Conservation (phyloP, 192 early-diverging fungal genomes). For the Entomortierella lignicola region DNA sequence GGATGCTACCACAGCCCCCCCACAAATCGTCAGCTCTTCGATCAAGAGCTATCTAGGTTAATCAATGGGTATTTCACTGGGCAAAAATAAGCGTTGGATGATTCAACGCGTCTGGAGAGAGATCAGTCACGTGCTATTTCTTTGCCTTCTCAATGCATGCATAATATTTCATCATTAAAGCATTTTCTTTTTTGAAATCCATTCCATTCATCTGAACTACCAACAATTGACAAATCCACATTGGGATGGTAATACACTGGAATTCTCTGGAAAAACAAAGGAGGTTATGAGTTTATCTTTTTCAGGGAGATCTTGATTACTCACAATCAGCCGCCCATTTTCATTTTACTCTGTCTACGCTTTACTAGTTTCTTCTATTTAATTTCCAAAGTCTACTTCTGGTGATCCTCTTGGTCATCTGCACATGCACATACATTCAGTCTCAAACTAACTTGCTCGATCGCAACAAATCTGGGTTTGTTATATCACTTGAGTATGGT, state of each 20-base stretch:
- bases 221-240: too few species aligned
- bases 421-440: conserved; percentile 96
- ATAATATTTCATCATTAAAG: too few species aligned
- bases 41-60: too few species aligned
- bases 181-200: too few species aligned
- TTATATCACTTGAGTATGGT: background rate
- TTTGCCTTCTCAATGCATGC: too few species aligned
- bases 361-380: conserved; percentile 90
- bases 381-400: conserved; percentile 94
- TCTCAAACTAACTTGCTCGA: conserved; percentile 89
- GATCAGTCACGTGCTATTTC: too few species aligned
- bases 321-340: background rate
- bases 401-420: conserved; percentile 92
- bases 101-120: too few species aligned
- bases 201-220: too few species aligned
- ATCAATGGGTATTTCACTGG: too few species aligned
- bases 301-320: background rate
- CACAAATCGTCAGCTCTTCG: too few species aligned
- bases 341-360: background rate
- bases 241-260: conserved; percentile 6
- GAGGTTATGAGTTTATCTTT: background rate
- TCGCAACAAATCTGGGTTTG: conserved; percentile 87
- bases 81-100: too few species aligned
- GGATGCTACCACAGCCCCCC: too few species aligned
- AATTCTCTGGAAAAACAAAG: background rate